Evolutionary conservation across 1,284 basidiomycete species (phyloP), one percentile per base, ranked within the genome.

Genomic region (Ceratobasidium sp.): DNA sequence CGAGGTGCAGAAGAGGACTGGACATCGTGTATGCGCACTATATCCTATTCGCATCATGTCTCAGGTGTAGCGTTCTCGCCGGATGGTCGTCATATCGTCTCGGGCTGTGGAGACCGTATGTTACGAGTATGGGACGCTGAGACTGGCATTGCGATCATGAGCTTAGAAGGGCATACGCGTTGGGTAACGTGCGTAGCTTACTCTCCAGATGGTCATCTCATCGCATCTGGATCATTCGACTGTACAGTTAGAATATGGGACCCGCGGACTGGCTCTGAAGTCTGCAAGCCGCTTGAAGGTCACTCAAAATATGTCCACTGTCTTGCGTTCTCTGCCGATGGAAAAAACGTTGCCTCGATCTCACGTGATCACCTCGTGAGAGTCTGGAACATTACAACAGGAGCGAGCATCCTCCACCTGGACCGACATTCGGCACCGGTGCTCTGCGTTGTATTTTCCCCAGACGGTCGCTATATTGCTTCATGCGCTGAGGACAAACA

Each of bases 81-180:
- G 1, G 66, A 68, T 33, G 46, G 46, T 68, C 15, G 66, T 33
- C 1, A 4, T 33, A 33, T 33, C 33, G 33, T 33, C 33, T 33
- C 33, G 4, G 33, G 2, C 33, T 68, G 66, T 23, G 3, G 3
- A 2, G 44, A 68, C 52, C 23, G 23, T 23, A 40, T 13, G 5
- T 3, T 52, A n/a, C 33, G 40, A n/a, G 20, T 65, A n/a, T 65
- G 62, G 62, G 62, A 65, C 33, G 44, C 44, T n/a, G 44, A 48
- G 44, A 65, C 62, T 3, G 62, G 62, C 6, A 2, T 3, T 38
- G 26, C 59, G 3, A 26, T 33, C 12, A 15, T 38, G 12, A 17
- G 28, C 38, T 38, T 61, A 9, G 28, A 28, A 61, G 23, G 26
- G 17, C 33, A 26, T 38, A 33, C 23, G 3, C 23, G 59, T 3